Evolutionary conservation across 1,284 basidiomycete species (phyloP).

Genomic region (Mycena citricolor): DNA sequence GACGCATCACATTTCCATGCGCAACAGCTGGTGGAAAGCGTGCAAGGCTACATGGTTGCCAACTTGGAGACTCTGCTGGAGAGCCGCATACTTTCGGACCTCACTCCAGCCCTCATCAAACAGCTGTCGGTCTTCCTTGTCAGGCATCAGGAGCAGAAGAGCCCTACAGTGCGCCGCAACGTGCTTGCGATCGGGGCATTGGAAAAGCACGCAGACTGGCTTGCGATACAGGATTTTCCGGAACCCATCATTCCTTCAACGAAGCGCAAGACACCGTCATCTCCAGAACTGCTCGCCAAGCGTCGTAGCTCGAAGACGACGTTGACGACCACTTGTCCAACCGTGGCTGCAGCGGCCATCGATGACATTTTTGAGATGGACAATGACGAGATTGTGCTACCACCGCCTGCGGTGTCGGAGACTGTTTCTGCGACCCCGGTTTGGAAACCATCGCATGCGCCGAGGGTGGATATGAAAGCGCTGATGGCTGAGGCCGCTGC

Average conservation of each 20-base stretch:
- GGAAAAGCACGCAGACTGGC: slow-evolving; percentile 72
- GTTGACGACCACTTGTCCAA: no score
- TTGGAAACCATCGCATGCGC: slow-evolving; percentile 43
- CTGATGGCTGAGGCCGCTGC: slow-evolving; percentile 87
- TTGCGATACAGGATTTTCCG: slow-evolving; percentile 82
- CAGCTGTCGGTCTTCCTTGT: slow-evolving; percentile 67
- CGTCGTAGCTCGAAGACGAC: no score
- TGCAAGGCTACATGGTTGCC: slow-evolving; percentile 81
- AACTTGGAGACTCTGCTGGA: slow-evolving; percentile 92
- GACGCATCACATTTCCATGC: slow-evolving; percentile 85
- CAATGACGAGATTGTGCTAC: slow-evolving; percentile 37
- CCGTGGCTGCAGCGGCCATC: slow-evolving; percentile 26
- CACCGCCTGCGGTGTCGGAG: slow-evolving; percentile 1
- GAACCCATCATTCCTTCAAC: slow-evolving; percentile 50
- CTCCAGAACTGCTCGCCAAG: no score
- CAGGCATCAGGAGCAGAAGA: slow-evolving; percentile 64
- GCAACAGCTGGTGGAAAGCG: slow-evolving; percentile 63
- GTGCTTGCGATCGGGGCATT: slow-evolving; percentile 59
- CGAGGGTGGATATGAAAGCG: slow-evolving; percentile 78
- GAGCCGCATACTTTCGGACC: slow-evolving; percentile 73
- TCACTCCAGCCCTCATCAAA: slow-evolving; percentile 67
- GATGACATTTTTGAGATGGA: slow-evolving; percentile 71
- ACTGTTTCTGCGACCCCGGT: slow-evolving; percentile 27
- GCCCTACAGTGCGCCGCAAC: slow-evolving; percentile 64
- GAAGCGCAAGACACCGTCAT: slow-evolving; percentile 43